Conservation (phyloP, 352 stramenopile species). For the Thalassiosira delicatula region DNA sequence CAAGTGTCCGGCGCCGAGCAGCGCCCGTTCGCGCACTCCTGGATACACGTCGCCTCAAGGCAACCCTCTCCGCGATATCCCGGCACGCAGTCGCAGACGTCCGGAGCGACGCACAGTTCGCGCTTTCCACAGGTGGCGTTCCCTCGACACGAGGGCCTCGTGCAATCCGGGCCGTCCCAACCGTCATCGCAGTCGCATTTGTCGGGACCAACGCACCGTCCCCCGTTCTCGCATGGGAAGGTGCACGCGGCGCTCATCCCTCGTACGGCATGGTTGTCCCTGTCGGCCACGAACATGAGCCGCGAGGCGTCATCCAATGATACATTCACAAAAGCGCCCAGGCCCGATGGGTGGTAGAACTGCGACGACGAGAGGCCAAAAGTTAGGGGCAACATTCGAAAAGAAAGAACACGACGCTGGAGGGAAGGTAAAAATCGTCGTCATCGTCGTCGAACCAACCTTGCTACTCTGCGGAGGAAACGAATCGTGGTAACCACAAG, state of each 20-base stretch:
- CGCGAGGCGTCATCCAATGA: slow-evolving; percentile 74
- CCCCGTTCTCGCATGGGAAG: slow-evolving; percentile 94
- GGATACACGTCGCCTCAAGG: slow-evolving; percentile 87
- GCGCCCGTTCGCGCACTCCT: slow-evolving; percentile 88
- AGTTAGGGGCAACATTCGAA: background rate
- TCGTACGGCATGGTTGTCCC: slow-evolving; percentile 92
- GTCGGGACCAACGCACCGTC: slow-evolving; percentile 88
- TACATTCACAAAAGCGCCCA: slow-evolving; percentile 83
- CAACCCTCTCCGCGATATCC: slow-evolving; percentile 89
- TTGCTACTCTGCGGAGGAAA: slow-evolving; percentile 87
- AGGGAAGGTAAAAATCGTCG: too few relatives aligned
- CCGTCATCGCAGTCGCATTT: slow-evolving; percentile 87
- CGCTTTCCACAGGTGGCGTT: slow-evolving; percentile 65
- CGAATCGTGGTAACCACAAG: slow-evolving; percentile 88
- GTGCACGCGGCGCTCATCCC: slow-evolving; percentile 89
- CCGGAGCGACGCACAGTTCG: slow-evolving; percentile 90
- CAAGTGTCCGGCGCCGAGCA: slow-evolving; percentile 94
- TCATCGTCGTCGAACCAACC: too few relatives aligned
- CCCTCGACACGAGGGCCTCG: slow-evolving; percentile 61
- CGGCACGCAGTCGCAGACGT: slow-evolving; percentile 91
- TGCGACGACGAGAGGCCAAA: slow-evolving; percentile 24
- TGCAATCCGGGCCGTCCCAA: slow-evolving; percentile 86
- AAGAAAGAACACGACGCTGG: too few relatives aligned
- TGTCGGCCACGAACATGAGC: slow-evolving; percentile 90
- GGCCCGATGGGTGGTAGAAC: slow-evolving; percentile 74